Conservation (phyloP, 331 rosid species). For the Quercus phellos region DNA sequence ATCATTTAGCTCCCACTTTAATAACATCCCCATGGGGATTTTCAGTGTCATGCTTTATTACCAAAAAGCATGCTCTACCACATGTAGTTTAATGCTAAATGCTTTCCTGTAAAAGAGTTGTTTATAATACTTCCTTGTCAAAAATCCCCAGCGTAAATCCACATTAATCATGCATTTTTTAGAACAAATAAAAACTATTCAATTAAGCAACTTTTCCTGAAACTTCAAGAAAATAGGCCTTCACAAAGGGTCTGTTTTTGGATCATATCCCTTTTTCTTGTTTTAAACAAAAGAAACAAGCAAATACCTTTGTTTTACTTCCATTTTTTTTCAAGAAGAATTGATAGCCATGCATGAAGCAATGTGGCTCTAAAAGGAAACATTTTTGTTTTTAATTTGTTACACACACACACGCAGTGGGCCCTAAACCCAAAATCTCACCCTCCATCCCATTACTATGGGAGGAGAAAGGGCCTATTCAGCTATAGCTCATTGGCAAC, state of each 20-base stretch:
- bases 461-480: no score
- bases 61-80: neutral
- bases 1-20: neutral
- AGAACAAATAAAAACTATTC: neutral
- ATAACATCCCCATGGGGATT: neutral
- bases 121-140: neutral
- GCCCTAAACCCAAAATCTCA: no score
- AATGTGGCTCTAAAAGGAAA: neutral
- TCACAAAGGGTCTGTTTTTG: neutral
- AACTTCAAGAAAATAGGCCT: neutral
- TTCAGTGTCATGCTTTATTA: neutral
- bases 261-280: neutral
- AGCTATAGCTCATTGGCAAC: no score
- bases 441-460: no score
- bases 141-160: neutral
- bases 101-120: neutral
- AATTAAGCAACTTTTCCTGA: neutral
- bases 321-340: neutral
- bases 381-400: no score
- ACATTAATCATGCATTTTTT: neutral
- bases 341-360: neutral
- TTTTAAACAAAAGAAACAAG: neutral
- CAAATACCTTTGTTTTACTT: neutral
- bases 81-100: neutral
- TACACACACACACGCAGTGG: no score